Conservation (phyloP, 345 rosid genomes). For the Odontarrhena argentea region DNA sequence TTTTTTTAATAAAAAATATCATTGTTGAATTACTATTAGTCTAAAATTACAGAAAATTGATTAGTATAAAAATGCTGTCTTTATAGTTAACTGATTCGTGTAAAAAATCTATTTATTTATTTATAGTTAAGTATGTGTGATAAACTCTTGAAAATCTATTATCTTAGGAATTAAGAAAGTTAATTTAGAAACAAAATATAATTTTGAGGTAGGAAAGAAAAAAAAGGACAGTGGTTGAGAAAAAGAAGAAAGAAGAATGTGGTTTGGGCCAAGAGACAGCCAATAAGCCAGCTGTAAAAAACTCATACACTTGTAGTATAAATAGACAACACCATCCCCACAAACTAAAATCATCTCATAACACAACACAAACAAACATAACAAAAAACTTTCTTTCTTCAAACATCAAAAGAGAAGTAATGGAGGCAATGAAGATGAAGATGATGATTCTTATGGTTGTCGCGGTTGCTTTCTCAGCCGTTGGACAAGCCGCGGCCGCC, state of each 20-base stretch:
- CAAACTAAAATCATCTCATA: constrained; percentile 26
- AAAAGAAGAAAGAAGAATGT: constrained; percentile 17
- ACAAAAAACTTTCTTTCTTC: neutral
- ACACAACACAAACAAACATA: constrained; percentile 17
- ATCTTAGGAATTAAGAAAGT: too few relatives aligned
- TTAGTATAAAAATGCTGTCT: too few relatives aligned
- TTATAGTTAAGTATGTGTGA: too few relatives aligned
- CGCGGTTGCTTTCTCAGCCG: constrained; percentile 37
- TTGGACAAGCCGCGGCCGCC: constrained; percentile 25
- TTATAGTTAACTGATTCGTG: neutral
- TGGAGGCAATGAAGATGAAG: constrained; percentile 44
- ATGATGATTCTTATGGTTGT: constrained; percentile 32
- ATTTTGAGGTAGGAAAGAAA: constrained; percentile 40
- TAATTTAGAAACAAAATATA: too few relatives aligned
- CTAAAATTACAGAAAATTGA: too few relatives aligned
- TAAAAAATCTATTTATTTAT: too few relatives aligned
- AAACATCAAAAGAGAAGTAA: constrained; percentile 28
- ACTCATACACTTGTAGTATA: constrained; percentile 27
- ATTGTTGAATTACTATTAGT: too few relatives aligned
- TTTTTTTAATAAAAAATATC: too few relatives aligned
- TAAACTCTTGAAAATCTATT: too few relatives aligned
- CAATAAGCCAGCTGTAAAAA: constrained; percentile 40
- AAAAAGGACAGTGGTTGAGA: constrained; percentile 41
- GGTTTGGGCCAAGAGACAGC: constrained; percentile 30
- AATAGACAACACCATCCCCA: constrained; percentile 35